These are phyloP conservation scores for Didymella lethalis DNA, from an alignment of 2,329 filamentous ascomycete genomes.

Conservation along the genomic window DNA sequence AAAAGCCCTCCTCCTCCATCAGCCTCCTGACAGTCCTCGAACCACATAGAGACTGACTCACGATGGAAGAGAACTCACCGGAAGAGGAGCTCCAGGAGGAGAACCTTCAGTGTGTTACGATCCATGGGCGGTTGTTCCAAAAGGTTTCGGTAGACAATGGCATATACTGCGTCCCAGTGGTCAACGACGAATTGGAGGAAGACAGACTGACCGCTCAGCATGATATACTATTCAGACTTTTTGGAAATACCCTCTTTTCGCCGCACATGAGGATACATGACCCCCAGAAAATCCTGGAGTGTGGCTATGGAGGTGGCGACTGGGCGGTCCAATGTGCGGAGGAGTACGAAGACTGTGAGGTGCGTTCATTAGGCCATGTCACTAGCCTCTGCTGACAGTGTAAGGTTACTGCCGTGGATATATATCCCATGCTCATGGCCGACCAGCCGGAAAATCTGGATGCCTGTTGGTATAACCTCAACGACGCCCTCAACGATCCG, in stretches of 20 bases:
- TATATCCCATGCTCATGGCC: slow-evolving; percentile 45
- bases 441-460: slow-evolving; percentile 51
- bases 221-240: slow-evolving; percentile 43
- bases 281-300: slow-evolving; percentile 49
- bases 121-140: slow-evolving; percentile 52
- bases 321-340: slow-evolving; percentile 51
- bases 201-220: slow-evolving; percentile 48
- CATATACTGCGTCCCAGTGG: slow-evolving; percentile 52
- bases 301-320: slow-evolving; percentile 51
- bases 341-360: slow-evolving; percentile 49
- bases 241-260: slow-evolving; percentile 41
- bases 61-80: slow-evolving; percentile 31
- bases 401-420: slow-evolving; percentile 51
- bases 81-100: slow-evolving; percentile 30
- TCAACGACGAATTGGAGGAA: slow-evolving; percentile 49
- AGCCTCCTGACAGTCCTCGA: no score
- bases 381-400: slow-evolving; percentile 22
- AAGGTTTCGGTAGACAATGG: slow-evolving; percentile 47
- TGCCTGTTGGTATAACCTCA: slow-evolving; percentile 48
- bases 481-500: slow-evolving; percentile 48
- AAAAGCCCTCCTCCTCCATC: not conserved
- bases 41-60: not conserved
- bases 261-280: slow-evolving; percentile 35
- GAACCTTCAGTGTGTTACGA: slow-evolving; percentile 36
- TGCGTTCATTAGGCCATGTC: slow-evolving; percentile 25